Base-by-base conservation (phyloP, 495 filamentous ascomycete species). In the Penicillium cosmopolitanum region DNA sequence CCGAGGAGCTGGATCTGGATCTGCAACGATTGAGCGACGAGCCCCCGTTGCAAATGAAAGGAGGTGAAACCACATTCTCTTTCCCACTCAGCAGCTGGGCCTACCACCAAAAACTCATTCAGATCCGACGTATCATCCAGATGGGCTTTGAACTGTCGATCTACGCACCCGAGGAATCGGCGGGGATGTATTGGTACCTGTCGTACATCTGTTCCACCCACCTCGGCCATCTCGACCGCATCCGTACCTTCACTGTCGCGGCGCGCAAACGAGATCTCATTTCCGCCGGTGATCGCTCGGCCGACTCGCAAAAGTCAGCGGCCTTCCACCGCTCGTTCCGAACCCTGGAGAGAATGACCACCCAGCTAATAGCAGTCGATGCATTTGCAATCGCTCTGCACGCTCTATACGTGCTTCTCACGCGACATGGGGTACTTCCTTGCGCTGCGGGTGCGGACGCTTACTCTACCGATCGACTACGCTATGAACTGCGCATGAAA, bases 111-210 rank as follows among this genome's bases (percentile, higher is more conserved):
- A 98, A 96, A 69, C 80, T 97, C 2, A 84, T 81, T 9, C 86
- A 95, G 64, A 90, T 97, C 84, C 88, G 93, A 58, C 89, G 87
- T 79, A 88, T 95, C 47, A 80, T 97, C 12, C 92, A 97, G 70
- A 86, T 97, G 53, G 95, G 95, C n/a, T 97, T 99, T 68, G 95
- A 98, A 71, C 86, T 96, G 16, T 87, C 92, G 9, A 85, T 96
- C 25, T 98, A 98, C 67, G 85, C 91, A 21, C 82, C 87, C 2
- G 90, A 96, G 69, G 95, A 99, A 74, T 79, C 95, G 7, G 84
- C 87, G 12, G 87, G 85, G 15, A 97, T 97, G 90, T 97, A 96
- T 69, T 94, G 89, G 87, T 96, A 90, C 46, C 56, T 80, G 18
- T 76, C 77, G 9, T 75, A 81, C 54, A 73, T 81, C 36, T 81